A percentile compares a stretch with the other conserved stretches of the same genome.
Evolutionary conservation across 2,329 filamentous ascomycete genomes (phyloP).

Genomic region (Parastagonospora avenae): DNA sequence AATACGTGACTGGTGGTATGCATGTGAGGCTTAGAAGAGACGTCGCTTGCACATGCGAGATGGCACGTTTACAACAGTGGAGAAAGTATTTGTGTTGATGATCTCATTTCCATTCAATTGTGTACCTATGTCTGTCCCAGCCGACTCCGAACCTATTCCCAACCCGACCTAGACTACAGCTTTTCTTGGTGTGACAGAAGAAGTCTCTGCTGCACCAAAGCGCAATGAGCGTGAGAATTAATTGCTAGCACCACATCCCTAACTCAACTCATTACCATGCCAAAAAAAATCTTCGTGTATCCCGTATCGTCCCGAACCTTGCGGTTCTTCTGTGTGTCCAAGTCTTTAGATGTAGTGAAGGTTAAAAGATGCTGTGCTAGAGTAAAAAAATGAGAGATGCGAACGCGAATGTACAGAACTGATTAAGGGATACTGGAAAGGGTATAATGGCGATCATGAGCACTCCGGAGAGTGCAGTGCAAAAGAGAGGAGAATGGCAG

Average conservation of each 20-base stretch:
- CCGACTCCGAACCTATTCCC: neutral
- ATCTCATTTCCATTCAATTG: neutral
- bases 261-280: conserved; percentile 14
- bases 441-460: conserved; percentile 38
- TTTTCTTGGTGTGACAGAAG: neutral
- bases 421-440: conserved; percentile 22
- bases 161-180: neutral
- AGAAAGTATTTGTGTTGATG: neutral
- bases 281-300: conserved; percentile 1
- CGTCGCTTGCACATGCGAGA: neutral
- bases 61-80: neutral
- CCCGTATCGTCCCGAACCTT: conserved; percentile 19
- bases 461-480: conserved; percentile 13
- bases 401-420: conserved; percentile 4
- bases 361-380: conserved; percentile 9
- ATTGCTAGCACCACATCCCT: conserved; percentile 3
- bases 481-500: conserved; percentile 7
- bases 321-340: conserved; percentile 23
- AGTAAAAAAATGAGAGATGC: conserved; percentile 10
- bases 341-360: conserved; percentile 24
- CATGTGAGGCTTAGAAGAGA: neutral
- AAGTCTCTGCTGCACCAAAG: neutral
- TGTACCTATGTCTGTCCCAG: conserved; percentile 1
- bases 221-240: conserved; percentile 4
- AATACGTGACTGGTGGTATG: neutral